Evolutionary conservation across 2,329 filamentous ascomycete genomes (phyloP), one percentile per base, ranked within the genome.

Genomic region (Aspergillus tamarii): DNA sequence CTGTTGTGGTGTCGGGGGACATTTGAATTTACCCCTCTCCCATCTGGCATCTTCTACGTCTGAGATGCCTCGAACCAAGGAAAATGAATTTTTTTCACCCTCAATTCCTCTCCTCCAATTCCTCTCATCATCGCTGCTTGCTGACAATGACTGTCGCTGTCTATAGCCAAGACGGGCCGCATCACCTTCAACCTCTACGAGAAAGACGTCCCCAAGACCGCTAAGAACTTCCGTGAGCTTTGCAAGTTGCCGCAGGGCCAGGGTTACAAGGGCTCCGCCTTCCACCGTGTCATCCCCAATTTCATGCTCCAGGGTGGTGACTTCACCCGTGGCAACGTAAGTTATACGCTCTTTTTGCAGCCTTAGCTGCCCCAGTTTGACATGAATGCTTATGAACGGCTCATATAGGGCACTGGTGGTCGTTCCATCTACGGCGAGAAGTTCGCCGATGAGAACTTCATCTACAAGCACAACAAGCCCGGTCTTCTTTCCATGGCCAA

Each of bases 271-370:
- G 88, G 88, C 77, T 95, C 92, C 73, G 85, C 87, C 71, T 96
- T 96, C 90, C 93, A 97, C 88, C 92, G 93, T 74, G 90, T 97
- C 82, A 96, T 96, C 82, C 91, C 91, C 73, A 81, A 92, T 63
- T 96, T 96, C 87, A 96, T 96, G 93, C 90, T 96, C 74, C 93
- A 96, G 87, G 93, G 93, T 80, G 93, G 93, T 87, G 93, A 96
- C 87, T 96, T 96, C 85, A 96, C 93, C 82, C 91, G 91, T 78
- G 88, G 89, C 78, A 95, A 96, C 83, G 93, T 96, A 85, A 81
- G 91, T 83, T 83, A 62, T 50, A 45, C 26, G 14, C 2, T 30
- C 32, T 26, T 54, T 55, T 48, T 21, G 19, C 52, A 12, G 23
- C 28, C 12, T 3, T 10, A 21, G 3, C 30, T n/a, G 26, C 7